Percentiles rank a stretch among this genome's conserved stretches.
phyloP scores from a whole-genome alignment of 495 filamentous ascomycete species.

The Bacidia rubella region DNA sequence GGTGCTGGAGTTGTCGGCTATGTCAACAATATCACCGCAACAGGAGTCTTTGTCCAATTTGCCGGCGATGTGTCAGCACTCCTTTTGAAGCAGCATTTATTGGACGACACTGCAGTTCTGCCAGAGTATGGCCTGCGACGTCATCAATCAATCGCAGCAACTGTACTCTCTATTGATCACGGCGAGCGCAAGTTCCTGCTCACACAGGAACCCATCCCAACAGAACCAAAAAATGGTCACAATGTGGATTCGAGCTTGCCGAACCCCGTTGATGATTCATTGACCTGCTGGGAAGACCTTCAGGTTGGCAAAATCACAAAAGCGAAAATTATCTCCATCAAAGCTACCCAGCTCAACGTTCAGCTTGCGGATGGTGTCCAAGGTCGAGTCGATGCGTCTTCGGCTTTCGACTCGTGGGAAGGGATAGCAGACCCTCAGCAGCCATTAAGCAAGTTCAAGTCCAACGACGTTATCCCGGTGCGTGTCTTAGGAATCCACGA shows the following conservation, averaged over 20 bases:
- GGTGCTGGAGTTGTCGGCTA: conserved; percentile 64
- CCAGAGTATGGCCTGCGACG: conserved; percentile 63
- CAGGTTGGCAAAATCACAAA: conserved; percentile 62
- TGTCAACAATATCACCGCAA: conserved; percentile 65
- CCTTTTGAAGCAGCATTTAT: conserved; percentile 60
- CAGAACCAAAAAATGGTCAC: conserved; percentile 13
- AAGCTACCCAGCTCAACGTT: conserved; percentile 84
- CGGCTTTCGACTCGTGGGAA: conserved; percentile 77
- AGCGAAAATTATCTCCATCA: conserved; percentile 64
- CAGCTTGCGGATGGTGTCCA: conserved; percentile 79
- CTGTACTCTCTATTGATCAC: conserved; percentile 54
- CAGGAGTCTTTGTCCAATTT: conserved; percentile 72
- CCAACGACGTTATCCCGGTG: conserved; percentile 56
- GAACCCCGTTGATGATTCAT: conserved; percentile 57
- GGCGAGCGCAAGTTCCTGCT: conserved; percentile 43
- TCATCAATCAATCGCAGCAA: conserved; percentile 55
- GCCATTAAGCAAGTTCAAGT: conserved; percentile 58
- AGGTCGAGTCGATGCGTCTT: conserved; percentile 80
- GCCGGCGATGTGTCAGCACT: conserved; percentile 62
- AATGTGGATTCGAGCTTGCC: conserved; percentile 29
- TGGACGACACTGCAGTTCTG: conserved; percentile 48
- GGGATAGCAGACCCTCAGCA: conserved; percentile 69
- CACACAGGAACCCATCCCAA: conserved; percentile 24
- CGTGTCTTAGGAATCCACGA: conserved; percentile 80
- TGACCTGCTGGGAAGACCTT: conserved; percentile 54